Conservation (phyloP, 2,329 filamentous ascomycete genomes). For the Diaporthe humulicola region DNA sequence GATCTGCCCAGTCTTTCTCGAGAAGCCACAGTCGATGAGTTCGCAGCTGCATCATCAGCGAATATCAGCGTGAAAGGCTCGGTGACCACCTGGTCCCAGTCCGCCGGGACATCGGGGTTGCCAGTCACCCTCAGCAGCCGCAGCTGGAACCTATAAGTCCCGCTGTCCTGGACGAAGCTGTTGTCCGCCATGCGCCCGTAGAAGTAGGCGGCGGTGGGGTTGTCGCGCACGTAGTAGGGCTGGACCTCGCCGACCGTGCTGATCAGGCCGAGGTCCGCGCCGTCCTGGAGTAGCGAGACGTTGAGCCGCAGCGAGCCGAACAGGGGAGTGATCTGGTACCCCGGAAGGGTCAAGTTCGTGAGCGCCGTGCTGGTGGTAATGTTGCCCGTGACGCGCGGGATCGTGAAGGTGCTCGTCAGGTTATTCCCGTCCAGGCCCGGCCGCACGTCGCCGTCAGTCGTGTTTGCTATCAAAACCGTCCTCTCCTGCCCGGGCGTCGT, state of each 20-base stretch:
- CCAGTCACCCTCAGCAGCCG: slow-evolving; percentile 45
- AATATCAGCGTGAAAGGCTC: slow-evolving; percentile 28
- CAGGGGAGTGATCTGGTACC: neutral
- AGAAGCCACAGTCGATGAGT: neutral
- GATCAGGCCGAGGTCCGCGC: slow-evolving; percentile 31
- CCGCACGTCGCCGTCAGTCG: slow-evolving; percentile 13
- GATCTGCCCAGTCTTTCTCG: neutral
- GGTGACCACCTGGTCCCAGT: slow-evolving; percentile 42
- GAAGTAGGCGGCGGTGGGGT: slow-evolving; percentile 33
- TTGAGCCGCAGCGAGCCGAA: slow-evolving; percentile 30
- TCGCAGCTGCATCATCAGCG: neutral
- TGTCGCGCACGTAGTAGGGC: slow-evolving; percentile 15
- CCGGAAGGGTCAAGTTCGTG: slow-evolving; percentile 29
- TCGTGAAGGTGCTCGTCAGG: slow-evolving; percentile 29
- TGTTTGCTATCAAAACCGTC: slow-evolving; percentile 41
- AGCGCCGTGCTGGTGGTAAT: slow-evolving; percentile 30
- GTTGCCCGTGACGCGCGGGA: slow-evolving; percentile 32
- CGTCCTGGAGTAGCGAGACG: slow-evolving; percentile 29
- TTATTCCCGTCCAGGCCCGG: slow-evolving; percentile 29
- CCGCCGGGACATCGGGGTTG: slow-evolving; percentile 41
- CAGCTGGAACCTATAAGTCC: slow-evolving; percentile 44
- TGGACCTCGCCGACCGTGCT: slow-evolving; percentile 1
- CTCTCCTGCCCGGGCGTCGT: slow-evolving; percentile 37
- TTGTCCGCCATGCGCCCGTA: slow-evolving; percentile 43
- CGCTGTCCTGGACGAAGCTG: slow-evolving; percentile 42